Base-by-base conservation (phyloP, 2,329 filamentous ascomycete species). In the Aureobasidium melanogenum region DNA sequence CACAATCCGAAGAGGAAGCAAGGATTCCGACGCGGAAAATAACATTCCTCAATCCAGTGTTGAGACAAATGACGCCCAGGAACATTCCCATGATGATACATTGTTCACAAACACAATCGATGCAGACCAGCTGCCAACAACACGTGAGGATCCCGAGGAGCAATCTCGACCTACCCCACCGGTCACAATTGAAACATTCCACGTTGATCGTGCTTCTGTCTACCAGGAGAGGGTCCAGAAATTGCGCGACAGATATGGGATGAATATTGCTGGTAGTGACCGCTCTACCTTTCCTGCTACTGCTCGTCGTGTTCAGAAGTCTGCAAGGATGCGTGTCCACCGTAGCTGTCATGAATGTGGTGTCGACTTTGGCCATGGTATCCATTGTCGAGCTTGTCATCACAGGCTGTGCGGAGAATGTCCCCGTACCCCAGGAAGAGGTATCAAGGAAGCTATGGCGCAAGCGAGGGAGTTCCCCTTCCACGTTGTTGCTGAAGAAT, bases 1-100 rank as follows among this genome's bases (percentile, higher is more conserved):
- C 44, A 60, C 56, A 60, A 60, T 60, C 46, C 56, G 56, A 28
- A 60, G 46, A 51, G 56, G 56, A 51, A 60, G 56, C 28, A 60
- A 60, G 46, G 56, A 60, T 51, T 28, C 56, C 24, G 32, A 28
- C 22, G 32, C n/a, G 9, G 36, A 60, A 10, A 47, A 60, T 12
- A 60, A 34, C 56, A 60, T 60, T 60, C 56, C 56, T 34, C 46
- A 50, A 24, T 32, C 28, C 17, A 32, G 36, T 51, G 44, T 36
- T 34, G 44, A 24, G 34, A 51, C 46, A 34, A 28, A 41, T 19
- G 34, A 41, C n/a, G 7, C 36, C 10, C 46, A 34, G 24, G 56
- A 60, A 43, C 56, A 60, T 60, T 60, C 56, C 56, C 46, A 60
- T 51, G 56, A 60, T 43, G 44, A 60, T 32, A 50, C 44, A 32